Evolutionary conservation across 1,284 basidiomycete species (phyloP).

Genomic region (Leccinum laetum): DNA sequence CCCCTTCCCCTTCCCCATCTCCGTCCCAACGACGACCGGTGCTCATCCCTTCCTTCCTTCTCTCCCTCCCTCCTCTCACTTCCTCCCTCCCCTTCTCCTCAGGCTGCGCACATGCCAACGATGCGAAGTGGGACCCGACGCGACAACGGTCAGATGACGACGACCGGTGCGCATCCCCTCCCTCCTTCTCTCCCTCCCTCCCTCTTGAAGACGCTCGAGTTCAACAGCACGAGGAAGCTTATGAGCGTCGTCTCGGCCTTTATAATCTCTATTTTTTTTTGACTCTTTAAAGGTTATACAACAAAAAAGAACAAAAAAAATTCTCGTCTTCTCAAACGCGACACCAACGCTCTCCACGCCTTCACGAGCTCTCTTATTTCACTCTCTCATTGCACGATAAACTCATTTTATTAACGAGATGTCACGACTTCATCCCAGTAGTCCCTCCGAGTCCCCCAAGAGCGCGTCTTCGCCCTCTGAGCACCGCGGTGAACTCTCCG

Average conservation of each 20-base stretch:
- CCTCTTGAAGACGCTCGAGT: too few relatives aligned
- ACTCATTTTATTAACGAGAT: slow-evolving; percentile 41
- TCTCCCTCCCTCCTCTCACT: too few relatives aligned
- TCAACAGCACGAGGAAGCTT: too few relatives aligned
- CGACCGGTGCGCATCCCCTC: too few relatives aligned
- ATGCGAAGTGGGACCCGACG: too few relatives aligned
- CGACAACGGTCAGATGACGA: too few relatives aligned
- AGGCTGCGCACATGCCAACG: too few relatives aligned
- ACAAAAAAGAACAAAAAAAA: slow-evolving; percentile 22
- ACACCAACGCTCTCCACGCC: slow-evolving; percentile 30
- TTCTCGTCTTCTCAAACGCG: slow-evolving; percentile 29
- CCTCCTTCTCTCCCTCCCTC: too few relatives aligned
- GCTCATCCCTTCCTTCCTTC: too few relatives aligned
- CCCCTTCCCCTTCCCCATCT: too few relatives aligned
- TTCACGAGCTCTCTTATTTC: slow-evolving; percentile 33
- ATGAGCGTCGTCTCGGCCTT: background rate
- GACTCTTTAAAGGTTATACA: slow-evolving; percentile 8
- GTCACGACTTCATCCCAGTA: slow-evolving; percentile 45
- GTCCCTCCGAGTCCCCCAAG: slow-evolving; percentile 35
- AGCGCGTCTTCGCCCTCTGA: slow-evolving; percentile 31
- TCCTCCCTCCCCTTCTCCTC: too few relatives aligned
- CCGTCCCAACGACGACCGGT: too few relatives aligned
- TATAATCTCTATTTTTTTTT: slow-evolving; percentile 16
- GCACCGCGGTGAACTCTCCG: slow-evolving; percentile 31
- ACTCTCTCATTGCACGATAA: slow-evolving; percentile 30